Base-by-base conservation (phyloP, 306 rosid genomes). In the Castanea sativa region DNA sequence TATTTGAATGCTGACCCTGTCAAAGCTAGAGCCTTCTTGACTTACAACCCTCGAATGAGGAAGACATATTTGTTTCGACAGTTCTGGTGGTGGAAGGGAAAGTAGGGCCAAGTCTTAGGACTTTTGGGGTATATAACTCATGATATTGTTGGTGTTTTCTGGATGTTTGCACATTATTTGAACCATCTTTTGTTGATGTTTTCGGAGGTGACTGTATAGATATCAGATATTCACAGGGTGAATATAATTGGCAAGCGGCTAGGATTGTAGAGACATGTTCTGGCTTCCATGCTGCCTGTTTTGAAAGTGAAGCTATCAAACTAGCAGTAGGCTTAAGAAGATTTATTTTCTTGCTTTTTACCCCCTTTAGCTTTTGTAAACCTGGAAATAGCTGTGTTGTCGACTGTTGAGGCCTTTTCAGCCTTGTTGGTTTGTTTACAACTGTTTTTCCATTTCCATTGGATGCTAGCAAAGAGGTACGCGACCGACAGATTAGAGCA, bases 81-180 rank as follows among this genome's bases (percentile, higher is more conserved):
- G 63, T 91, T 92, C 72, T 91, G 92, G 91, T 91, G 93, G 96
- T 89, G 96, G 93, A 89, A 89, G 83, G 89, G 82, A 85, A 25
- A 58, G 9, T 53, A 73, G 77, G 65, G 30, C 58, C 43, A 5
- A 55, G 35, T 57, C 73, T 69, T 43, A 73, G 57, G 49, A 63
- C 73, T 64, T 64, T 82, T 81, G 65, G 73, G 72, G 83, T 86
- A 81, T 83, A 90, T 76, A 79, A 86, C 53, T 41, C 82, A 58
- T 76, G 73, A 73, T 20, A 23, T 70, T 79, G 69, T 35, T 55
- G 61, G 49, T 38, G 78, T 75, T 63, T 41, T 63, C 53, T 33
- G 65, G 74, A 33, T 65, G 35, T 75, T 77, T 78, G 73, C 74
- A 58, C 80, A 74, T 74, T 59, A 69, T 75, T 76, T 68, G 57